Evolutionary conservation across 1,284 basidiomycete species (phyloP).

Genomic region (Clitocybe nebularis): DNA sequence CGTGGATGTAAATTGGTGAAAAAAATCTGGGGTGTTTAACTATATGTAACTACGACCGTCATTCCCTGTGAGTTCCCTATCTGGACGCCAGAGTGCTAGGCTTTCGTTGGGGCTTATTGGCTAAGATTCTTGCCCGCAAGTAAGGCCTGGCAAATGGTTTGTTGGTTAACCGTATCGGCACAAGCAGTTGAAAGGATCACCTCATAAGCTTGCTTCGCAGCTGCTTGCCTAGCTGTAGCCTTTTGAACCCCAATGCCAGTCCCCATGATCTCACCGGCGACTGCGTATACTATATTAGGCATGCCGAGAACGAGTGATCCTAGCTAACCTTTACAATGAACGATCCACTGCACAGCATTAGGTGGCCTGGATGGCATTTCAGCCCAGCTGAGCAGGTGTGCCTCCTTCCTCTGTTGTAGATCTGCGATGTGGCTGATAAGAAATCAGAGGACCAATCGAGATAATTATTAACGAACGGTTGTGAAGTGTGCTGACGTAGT

Average conservation of each 20-base stretch:
- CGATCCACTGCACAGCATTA: slow-evolving; percentile 42
- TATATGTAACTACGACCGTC: no score
- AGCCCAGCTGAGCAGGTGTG: slow-evolving; percentile 34
- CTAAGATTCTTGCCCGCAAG: no score
- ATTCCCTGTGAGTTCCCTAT: no score
- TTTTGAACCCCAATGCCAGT: slow-evolving; percentile 37
- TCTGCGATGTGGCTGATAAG: slow-evolving; percentile 28
- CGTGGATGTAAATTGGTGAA: no score
- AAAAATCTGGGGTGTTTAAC: no score
- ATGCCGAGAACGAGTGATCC: slow-evolving; percentile 3
- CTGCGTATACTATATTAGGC: no score
- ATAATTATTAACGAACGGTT: slow-evolving; percentile 37
- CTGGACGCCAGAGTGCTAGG: no score
- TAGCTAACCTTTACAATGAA: slow-evolving; percentile 48
- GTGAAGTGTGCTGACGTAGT: slow-evolving; percentile 32
- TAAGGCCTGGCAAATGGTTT: no score
- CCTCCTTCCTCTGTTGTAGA: slow-evolving; percentile 33
- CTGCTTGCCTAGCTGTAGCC: slow-evolving; percentile 46
- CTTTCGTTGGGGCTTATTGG: no score
- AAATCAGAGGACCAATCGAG: neutral
- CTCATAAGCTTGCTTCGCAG: slow-evolving; percentile 44
- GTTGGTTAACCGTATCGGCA: no score
- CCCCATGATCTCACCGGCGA: slow-evolving; percentile 44
- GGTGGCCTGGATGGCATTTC: slow-evolving; percentile 34
- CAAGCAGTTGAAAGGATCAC: no score